Conservation (phyloP, 2,329 filamentous ascomycete species). For the Tolypocladium ophioglossoides region DNA sequence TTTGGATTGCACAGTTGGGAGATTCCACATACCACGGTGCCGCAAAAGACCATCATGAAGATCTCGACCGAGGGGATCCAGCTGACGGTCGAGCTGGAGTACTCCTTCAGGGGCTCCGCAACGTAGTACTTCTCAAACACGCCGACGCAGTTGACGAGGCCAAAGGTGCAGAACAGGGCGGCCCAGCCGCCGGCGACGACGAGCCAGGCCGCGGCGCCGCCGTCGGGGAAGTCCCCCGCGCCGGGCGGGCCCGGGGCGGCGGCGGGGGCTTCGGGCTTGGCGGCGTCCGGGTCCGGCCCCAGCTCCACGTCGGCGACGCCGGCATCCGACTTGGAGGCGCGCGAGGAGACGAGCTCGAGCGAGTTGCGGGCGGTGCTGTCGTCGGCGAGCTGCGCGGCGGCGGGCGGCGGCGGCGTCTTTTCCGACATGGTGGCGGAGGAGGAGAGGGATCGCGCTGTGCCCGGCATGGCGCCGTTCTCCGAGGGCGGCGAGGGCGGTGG, state of each 20-base stretch:
- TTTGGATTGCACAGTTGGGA: too few relatives aligned
- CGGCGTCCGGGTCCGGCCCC: background rate
- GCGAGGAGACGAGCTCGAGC: background rate
- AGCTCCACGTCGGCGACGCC: background rate
- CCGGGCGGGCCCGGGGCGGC: too few relatives aligned
- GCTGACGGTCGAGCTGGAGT: slow-evolving; percentile 40
- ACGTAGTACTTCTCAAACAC: slow-evolving; percentile 52
- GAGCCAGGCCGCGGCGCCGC: slow-evolving; percentile 46
- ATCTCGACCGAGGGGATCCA: slow-evolving; percentile 50
- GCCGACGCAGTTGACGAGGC: slow-evolving; percentile 34
- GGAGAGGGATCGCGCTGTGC: background rate
- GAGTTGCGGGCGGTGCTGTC: background rate
- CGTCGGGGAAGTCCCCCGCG: slow-evolving; percentile 53
- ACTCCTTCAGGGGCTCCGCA: slow-evolving; percentile 31
- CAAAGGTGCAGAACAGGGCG: slow-evolving; percentile 33
- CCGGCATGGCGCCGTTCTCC: too few relatives aligned
- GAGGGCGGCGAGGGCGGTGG: too few relatives aligned
- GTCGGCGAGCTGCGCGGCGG: too few relatives aligned
- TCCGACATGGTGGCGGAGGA: background rate
- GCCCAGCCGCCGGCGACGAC: slow-evolving; percentile 39
- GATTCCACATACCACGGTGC: slow-evolving; percentile 26
- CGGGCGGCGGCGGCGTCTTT: background rate
- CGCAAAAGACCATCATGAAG: slow-evolving; percentile 38
- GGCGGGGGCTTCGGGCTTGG: background rate
- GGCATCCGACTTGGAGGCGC: background rate